Evolutionary conservation across 805 yeast species (phyloP).

Genomic region (Barnettozyma sucrosica): DNA sequence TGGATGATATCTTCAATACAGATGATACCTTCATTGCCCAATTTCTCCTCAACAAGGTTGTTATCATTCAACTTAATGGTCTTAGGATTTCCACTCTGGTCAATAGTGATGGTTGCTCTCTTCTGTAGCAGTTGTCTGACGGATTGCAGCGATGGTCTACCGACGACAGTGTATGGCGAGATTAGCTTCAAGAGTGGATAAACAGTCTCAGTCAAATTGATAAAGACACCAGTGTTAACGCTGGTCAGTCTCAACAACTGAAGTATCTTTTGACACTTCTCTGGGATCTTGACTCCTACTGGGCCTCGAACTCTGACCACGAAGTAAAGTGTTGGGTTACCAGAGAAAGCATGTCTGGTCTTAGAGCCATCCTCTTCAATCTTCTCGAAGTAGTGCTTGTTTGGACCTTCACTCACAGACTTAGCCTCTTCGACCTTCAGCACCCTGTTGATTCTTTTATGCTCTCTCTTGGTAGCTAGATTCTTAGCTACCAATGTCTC

Average conservation of each 20-base stretch:
- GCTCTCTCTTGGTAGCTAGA: constrained; percentile 60
- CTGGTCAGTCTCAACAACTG: constrained; percentile 54
- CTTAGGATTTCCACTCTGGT: constrained; percentile 30
- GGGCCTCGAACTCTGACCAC: constrained; percentile 66
- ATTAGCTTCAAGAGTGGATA: constrained; percentile 60
- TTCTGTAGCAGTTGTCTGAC: constrained; percentile 71
- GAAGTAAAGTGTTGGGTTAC: constrained; percentile 49
- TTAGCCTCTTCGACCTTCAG: constrained; percentile 43
- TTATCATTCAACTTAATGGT: constrained; percentile 62
- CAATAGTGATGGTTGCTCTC: constrained; percentile 53
- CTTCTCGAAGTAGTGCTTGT: constrained; percentile 29
- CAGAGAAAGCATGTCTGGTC: constrained; percentile 33
- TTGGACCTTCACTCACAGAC: constrained; percentile 24
- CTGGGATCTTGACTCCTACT: constrained; percentile 58
- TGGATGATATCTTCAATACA: constrained; percentile 79
- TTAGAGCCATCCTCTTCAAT: constrained; percentile 28
- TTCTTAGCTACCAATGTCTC: constrained; percentile 66
- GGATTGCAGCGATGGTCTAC: constrained; percentile 67
- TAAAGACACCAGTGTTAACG: constrained; percentile 64
- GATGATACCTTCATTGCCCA: constrained; percentile 64
- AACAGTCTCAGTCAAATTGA: constrained; percentile 54
- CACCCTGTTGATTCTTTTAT: constrained; percentile 60
- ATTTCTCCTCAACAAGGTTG: constrained; percentile 64
- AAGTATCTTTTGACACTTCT: constrained; percentile 54
- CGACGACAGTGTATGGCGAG: constrained; percentile 68